Evolutionary conservation across 371 early-diverging fungal genomes (phyloP).

Genomic region (Zychaea mexicana): DNA sequence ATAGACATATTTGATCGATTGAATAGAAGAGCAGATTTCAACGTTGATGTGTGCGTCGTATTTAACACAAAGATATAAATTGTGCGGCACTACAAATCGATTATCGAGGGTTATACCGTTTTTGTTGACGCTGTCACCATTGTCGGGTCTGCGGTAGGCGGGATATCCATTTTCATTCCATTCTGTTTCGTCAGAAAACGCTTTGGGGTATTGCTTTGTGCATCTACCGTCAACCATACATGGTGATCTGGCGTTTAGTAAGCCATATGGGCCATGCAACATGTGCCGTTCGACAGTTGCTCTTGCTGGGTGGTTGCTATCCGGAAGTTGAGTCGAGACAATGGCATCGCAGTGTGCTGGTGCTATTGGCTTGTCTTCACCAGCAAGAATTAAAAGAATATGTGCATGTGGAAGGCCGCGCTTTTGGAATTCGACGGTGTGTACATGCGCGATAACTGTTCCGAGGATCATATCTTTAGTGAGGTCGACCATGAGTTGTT

Average conservation of each 20-base stretch:
- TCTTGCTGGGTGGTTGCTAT: neutral
- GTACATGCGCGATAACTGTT: neutral
- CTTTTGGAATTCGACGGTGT: neutral
- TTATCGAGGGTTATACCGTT: conserved; percentile 14
- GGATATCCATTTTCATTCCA: conserved; percentile 5
- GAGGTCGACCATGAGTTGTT: neutral
- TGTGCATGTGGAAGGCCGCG: neutral
- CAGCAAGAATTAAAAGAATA: neutral
- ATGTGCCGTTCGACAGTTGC: conserved; percentile 18
- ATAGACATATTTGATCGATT: conserved; percentile 37
- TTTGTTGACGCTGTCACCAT: neutral
- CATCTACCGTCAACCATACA: conserved; percentile 33
- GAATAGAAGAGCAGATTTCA: conserved; percentile 26
- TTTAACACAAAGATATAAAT: conserved; percentile 32
- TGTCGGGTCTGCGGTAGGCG: neutral
- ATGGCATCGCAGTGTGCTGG: neutral
- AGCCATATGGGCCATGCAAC: conserved; percentile 43
- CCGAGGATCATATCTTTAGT: neutral
- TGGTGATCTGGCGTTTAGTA: conserved; percentile 8
- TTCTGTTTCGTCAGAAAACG: conserved; percentile 11
- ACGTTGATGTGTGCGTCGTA: conserved; percentile 46
- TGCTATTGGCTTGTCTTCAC: neutral
- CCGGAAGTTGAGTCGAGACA: neutral
- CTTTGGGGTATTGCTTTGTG: conserved; percentile 23
- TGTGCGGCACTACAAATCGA: conserved; percentile 36